Conservation (phyloP, 345 rosid species). For the Hevea brasiliensis region DNA sequence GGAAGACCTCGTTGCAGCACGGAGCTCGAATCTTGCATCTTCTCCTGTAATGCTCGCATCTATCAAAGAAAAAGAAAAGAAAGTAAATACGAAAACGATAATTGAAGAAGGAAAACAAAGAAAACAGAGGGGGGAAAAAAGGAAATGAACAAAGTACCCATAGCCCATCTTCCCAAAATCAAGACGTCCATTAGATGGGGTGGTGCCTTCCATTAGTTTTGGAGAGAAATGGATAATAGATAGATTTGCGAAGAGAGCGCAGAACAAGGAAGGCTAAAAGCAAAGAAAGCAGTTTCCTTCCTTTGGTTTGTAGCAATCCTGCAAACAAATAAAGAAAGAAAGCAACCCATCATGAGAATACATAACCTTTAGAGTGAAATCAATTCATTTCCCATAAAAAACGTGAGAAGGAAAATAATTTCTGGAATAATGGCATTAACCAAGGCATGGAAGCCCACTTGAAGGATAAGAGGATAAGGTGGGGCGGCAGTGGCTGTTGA, state of each 20-base stretch:
- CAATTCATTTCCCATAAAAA: not conserved
- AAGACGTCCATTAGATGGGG: conserved; percentile 61
- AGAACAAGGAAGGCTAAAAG: conserved; percentile 6
- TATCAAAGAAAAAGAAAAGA: conserved; percentile 7
- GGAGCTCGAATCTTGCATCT: conserved; percentile 93
- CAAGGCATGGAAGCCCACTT: no score
- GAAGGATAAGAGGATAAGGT: no score
- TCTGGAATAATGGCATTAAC: no score
- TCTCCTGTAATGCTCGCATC: conserved; percentile 92
- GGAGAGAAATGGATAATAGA: conserved; percentile 18
- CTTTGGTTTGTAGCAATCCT: not conserved
- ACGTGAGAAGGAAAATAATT: no score
- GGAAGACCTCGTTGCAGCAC: conserved; percentile 87
- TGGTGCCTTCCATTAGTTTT: conserved; percentile 55
- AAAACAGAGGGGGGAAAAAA: not conserved
- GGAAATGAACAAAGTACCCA: conserved; percentile 47
- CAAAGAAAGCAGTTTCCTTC: not conserved
- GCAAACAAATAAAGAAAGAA: not conserved
- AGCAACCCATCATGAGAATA: not conserved
- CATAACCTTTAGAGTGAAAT: not conserved
- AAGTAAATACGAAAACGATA: not conserved
- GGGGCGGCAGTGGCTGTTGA: no score
- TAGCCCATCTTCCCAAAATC: conserved; percentile 91
- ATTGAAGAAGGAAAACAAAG: not conserved
- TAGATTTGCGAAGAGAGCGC: not conserved